Conservation (phyloP, 306 rosid species). For the Ochetophila trinervis region DNA sequence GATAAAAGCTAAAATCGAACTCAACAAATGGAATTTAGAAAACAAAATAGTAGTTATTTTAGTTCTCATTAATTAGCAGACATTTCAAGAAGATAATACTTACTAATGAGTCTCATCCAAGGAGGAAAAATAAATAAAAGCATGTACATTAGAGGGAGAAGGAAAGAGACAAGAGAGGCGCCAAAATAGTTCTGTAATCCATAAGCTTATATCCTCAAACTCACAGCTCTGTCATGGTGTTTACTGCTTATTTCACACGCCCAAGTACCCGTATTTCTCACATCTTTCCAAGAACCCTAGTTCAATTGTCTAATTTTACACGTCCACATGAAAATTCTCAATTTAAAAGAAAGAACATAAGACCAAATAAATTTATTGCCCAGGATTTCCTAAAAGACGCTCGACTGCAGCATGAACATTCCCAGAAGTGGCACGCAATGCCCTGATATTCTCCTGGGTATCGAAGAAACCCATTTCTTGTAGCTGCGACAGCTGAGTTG, state of each 20-base stretch:
- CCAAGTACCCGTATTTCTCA: conserved; percentile 34
- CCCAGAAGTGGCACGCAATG: conserved; percentile 59
- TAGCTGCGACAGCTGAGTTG: conserved; percentile 57
- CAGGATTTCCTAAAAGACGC: conserved; percentile 59
- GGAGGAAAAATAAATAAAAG: too few relatives aligned
- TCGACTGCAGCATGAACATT: conserved; percentile 67
- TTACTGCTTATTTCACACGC: conserved; percentile 38
- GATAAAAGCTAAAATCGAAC: too few relatives aligned
- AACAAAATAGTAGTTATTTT: too few relatives aligned
- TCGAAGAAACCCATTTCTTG: conserved; percentile 70
- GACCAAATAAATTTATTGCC: conserved; percentile 29
- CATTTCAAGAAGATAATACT: too few relatives aligned
- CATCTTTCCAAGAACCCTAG: conserved; percentile 22
- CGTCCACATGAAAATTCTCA: conserved; percentile 32
- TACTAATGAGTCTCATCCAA: too few relatives aligned
- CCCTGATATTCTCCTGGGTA: conserved; percentile 61
- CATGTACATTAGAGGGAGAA: background rate
- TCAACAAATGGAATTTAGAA: too few relatives aligned
- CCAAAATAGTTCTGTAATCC: conserved; percentile 16
- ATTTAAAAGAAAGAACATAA: conserved; percentile 15
- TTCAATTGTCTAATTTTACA: conserved; percentile 34
- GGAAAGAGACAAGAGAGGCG: background rate
- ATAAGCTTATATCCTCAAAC: conserved; percentile 33
- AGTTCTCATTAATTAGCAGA: too few relatives aligned
- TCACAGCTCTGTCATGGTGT: conserved; percentile 35